A percentile compares a stretch with the other conserved stretches of the same genome.
phyloP scores from a whole-genome alignment of 345 rosid genomes.

The Theobroma cacao region DNA sequence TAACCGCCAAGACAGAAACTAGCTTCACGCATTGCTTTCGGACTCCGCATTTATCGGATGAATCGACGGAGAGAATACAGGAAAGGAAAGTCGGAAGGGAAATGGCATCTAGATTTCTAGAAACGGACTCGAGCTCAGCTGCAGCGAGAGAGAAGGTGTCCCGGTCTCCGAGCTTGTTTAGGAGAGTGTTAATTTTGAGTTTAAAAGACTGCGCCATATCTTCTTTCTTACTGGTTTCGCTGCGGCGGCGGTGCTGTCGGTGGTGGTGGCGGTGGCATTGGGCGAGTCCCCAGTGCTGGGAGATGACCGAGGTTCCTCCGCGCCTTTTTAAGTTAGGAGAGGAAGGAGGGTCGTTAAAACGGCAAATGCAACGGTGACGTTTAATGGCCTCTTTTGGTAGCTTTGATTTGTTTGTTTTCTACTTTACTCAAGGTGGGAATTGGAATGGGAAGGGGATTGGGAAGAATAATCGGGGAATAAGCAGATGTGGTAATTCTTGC shows the following conservation, averaged over 20 bases:
- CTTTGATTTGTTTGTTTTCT: conserved; percentile 8
- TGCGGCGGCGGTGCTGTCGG: conserved; percentile 29
- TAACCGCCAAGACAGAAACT: conserved; percentile 52
- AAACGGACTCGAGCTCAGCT: conserved; percentile 68
- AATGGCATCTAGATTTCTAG: conserved; percentile 49
- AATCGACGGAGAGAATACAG: conserved; percentile 66
- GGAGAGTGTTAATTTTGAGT: conserved; percentile 47
- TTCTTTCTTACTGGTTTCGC: neutral
- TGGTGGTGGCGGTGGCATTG: conserved; percentile 30
- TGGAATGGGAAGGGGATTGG: neutral
- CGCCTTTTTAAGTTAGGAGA: neutral
- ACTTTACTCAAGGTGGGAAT: conserved; percentile 11
- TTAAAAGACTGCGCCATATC: conserved; percentile 54
- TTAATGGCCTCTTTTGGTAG: neutral
- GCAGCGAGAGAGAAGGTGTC: conserved; percentile 76
- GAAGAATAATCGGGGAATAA: neutral
- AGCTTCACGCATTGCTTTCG: conserved; percentile 76
- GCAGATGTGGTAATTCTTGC: neutral
- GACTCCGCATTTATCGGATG: conserved; percentile 65
- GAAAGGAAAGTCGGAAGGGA: conserved; percentile 63
- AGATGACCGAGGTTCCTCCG: neutral
- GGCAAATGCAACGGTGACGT: neutral
- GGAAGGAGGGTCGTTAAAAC: neutral
- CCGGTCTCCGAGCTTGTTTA: conserved; percentile 79
- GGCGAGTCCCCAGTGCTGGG: neutral